Evolutionary conservation across 805 yeast species (phyloP), one percentile per base, ranked within the genome.

Genomic region (Hagleromyces aurorensis): DNA sequence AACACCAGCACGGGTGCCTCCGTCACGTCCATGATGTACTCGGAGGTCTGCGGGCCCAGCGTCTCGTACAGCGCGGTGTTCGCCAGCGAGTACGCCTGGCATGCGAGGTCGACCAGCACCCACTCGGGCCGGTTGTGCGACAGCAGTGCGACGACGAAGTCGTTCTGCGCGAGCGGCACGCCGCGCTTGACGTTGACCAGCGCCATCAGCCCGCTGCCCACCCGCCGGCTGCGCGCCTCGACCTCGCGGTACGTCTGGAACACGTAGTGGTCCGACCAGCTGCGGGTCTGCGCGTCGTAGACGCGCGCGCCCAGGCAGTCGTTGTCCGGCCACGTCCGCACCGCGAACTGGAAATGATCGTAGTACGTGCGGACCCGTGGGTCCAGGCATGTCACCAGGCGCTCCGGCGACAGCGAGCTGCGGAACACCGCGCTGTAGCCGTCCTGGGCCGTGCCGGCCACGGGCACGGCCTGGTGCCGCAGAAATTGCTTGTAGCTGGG

Each of bases 31-130:
- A 80, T 57, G 44, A 80, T 79, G 48, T 75, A 77, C 36, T 67
- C 69, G 3, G 84, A 67, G 4, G 89, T 67, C 23, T 65, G 66
- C 1, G 76, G 65, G 3, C 78, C 79, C 34, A 72, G 48, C 6
- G 78, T 70, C 36, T 73, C 78, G 44, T 72, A 72, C 13, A 72
- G 49, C 4, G 75, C 68, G 7, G 75, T 72, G 35, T 66, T 64
- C n/a, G 71, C 52, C 22, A 62, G 66, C 52, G 67, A 67, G 57
- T 71, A 77, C 6, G 73, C 65, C 24, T 65, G 67, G 44, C 81
- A 72, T 1, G 85, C 86, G 44, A 79, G 52, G 55, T 81, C 91
- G 16, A 80, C 55, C 12, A 79, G 50, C 18, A 67, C 63, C 91
- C 91, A 81, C 54, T 80, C 83, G 6, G 69, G 62, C 27, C 74